Base-by-base conservation (phyloP, 331 rosid genomes). In the Rhamnella rubrinervis region DNA sequence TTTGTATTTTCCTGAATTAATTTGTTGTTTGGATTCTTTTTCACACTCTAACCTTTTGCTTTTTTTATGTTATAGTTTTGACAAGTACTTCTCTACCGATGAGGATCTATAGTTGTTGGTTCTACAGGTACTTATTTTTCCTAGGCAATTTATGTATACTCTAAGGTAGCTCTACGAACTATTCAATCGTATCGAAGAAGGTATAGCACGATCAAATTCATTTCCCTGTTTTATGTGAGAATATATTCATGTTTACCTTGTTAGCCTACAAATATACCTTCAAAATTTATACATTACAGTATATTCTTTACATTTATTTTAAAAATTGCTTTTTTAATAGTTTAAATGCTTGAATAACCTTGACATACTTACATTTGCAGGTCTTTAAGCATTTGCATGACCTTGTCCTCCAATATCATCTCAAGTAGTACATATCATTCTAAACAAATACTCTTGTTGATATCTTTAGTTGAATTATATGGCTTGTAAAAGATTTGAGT, bases 331-430 rank as follows among this genome's bases (percentile, higher is more conserved):
- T 5, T 21, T 39, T 51, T 25, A 0, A 21, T 15, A 11, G 14
- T 14, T 71, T 18, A 50, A 8, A 41, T 71, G 39, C 60, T 39
- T 63, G 65, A 47, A 9, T 44, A 15, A 28, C 7, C 19, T 53
- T 53, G 2, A 44, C 49, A 44, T 44, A 20, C 11, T n/a, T n/a
- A 17, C 23, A 17, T 67, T 78, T 79, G 75, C 88, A 95, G 99
- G 99, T 95, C 67, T 91, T 95, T 75, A 81, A 90, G 41, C 99
- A 95, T 86, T 86, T 95, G 85, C 99, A 91, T 75, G 96, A 95
- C 63, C 99, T 95, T 72, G 99, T 87, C 81, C 99, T 95, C 62
- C 89, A 70, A 28, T 95, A 95, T 82, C 99, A 95, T 86, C 92
- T 95, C 70, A 95, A 92, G 99, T 95, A 84, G 41, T 63, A 63